phyloP scores from a whole-genome alignment of 768 basidiomycete species.

The Chalciporus piperatus region DNA sequence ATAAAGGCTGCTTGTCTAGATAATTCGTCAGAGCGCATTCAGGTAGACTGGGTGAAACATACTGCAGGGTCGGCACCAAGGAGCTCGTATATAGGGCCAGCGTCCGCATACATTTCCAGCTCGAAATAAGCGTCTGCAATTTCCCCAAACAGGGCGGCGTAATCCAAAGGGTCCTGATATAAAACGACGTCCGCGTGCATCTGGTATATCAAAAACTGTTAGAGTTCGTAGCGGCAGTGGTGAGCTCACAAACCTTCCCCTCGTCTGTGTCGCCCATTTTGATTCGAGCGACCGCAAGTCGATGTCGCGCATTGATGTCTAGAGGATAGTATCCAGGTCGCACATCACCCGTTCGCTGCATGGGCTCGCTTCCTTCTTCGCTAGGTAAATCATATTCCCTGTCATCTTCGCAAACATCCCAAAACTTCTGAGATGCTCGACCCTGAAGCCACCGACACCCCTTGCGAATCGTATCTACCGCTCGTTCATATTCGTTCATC shows the following conservation, averaged over 20 bases:
- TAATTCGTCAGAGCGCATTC: not conserved
- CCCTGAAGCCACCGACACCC: conserved; percentile 95
- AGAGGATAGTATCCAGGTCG: conserved; percentile 46
- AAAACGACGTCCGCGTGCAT: conserved; percentile 73
- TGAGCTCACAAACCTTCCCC: conserved; percentile 67
- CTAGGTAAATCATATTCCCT: conserved; percentile 68
- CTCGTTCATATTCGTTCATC: conserved; percentile 63
- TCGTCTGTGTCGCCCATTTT: conserved; percentile 78
- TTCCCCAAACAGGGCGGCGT: conserved; percentile 74
- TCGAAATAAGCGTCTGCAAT: conserved; percentile 79
- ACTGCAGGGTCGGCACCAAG: conserved; percentile 76
- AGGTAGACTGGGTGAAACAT: conserved; percentile 22
- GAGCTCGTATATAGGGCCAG: conserved; percentile 74
- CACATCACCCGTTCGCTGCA: conserved; percentile 44
- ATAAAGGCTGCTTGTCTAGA: conserved; percentile 72
- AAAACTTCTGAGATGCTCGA: conserved; percentile 63
- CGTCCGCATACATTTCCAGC: conserved; percentile 71
- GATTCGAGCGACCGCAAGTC: conserved; percentile 79
- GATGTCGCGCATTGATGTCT: conserved; percentile 60
- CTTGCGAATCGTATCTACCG: conserved; percentile 63
- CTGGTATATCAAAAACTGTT: conserved; percentile 35
- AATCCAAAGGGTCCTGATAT: conserved; percentile 68
- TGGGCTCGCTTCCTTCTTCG: conserved; percentile 49
- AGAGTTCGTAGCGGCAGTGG: not conserved
- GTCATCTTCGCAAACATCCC: conserved; percentile 84